Conservation (phyloP, 129 eudicot species). For the Lactuca sativa region DNA sequence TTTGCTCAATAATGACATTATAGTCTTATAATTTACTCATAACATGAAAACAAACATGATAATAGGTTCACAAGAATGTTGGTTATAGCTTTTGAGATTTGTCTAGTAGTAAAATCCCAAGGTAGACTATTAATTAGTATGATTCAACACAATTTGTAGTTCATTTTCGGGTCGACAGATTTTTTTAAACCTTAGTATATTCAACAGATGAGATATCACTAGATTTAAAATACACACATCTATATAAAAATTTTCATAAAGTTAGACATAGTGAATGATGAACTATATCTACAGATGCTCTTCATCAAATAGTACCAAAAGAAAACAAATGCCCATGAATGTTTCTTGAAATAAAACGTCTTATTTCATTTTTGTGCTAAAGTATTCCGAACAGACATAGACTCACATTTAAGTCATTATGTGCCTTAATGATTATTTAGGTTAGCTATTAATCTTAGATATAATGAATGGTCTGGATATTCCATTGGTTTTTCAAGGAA, state of each 20-base stretch:
- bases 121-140: too few species aligned
- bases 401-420: conserved; percentile 1
- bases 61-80: too few species aligned
- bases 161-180: too few species aligned
- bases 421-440: conserved; percentile 15
- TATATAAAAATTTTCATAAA: too few species aligned
- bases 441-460: conserved; percentile 16
- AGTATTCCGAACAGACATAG: conserved; percentile 5
- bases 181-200: too few species aligned
- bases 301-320: conserved; percentile 21
- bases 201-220: too few species aligned
- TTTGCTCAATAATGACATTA: neutral
- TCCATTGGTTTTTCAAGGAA: conserved; percentile 27
- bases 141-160: too few species aligned
- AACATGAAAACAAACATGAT: too few species aligned
- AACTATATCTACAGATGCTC: conserved; percentile 5
- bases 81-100: too few species aligned
- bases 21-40: too few species aligned
- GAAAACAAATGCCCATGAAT: neutral
- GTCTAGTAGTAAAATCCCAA: too few species aligned
- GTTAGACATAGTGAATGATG: neutral
- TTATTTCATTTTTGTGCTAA: conserved; percentile 16
- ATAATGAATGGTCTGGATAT: conserved; percentile 7
- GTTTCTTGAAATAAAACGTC: neutral
- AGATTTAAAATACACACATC: too few species aligned